These are phyloP conservation scores for Delphinella strobiligena DNA, from an alignment of 2,329 filamentous ascomycete genomes.

Conservation along the genomic window DNA sequence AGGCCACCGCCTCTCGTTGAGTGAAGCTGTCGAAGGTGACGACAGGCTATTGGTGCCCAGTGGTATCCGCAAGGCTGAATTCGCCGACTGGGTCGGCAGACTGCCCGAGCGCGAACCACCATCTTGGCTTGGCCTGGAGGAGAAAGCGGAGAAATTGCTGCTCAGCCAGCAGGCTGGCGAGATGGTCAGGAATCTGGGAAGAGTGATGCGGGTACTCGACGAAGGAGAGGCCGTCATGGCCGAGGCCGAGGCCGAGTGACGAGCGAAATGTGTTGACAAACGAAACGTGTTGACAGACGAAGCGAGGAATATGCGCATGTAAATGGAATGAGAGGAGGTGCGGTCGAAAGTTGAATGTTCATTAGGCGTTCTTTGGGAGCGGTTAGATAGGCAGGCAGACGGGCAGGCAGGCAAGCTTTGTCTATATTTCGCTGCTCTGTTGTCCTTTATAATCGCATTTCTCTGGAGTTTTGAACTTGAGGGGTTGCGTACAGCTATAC, in stretches of 20 bases:
- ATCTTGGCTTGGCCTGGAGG: conserved; percentile 83
- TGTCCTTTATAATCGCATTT: too few species aligned
- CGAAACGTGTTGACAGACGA: neutral
- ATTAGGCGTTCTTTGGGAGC: too few species aligned
- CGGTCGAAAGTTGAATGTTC: too few species aligned
- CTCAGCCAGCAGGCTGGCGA: conserved; percentile 77
- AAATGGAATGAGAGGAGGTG: too few species aligned
- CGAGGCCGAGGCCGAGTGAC: conserved; percentile 6
- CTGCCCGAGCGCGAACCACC: conserved; percentile 92
- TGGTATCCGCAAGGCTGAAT: conserved; percentile 73
- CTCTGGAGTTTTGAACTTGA: neutral
- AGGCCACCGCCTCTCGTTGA: conserved; percentile 76
- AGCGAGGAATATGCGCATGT: too few species aligned
- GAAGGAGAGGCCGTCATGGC: conserved; percentile 81
- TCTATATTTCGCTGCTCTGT: too few species aligned
- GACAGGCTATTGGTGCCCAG: conserved; percentile 55
- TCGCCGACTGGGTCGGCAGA: conserved; percentile 80
- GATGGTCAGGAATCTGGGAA: conserved; percentile 72
- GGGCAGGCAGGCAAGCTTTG: too few species aligned
- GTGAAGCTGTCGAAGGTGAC: conserved; percentile 23
- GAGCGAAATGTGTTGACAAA: too few species aligned
- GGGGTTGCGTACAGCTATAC: neutral
- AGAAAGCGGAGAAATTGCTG: conserved; percentile 91
- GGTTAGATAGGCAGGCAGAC: too few species aligned
- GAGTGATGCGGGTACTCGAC: conserved; percentile 77